Conservation (phyloP, 306 rosid species). For the Notholithocarpus densiflorus region DNA sequence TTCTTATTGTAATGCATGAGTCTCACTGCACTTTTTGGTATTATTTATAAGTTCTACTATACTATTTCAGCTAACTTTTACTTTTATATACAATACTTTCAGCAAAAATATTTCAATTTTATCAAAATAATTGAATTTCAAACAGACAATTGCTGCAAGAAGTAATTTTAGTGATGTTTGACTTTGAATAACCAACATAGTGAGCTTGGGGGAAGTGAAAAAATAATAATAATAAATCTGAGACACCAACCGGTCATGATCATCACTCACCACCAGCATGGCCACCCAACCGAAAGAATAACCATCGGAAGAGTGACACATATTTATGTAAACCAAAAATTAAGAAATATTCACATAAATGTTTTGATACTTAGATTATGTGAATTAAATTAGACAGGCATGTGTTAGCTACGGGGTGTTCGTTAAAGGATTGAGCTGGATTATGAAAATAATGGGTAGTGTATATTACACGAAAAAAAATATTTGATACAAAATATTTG, state of each 20-base stretch:
- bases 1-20: no score
- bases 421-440: no score
- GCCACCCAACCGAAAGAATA: neutral
- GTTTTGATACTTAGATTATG: no score
- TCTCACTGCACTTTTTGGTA: accelerated
- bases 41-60: accelerated
- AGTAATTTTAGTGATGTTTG: no score
- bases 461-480: no score
- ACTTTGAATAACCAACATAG: no score
- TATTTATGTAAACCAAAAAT: neutral
- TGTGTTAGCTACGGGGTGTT: no score
- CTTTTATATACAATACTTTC: accelerated
- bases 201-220: no score
- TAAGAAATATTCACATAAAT: no score
- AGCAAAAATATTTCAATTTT: accelerated
- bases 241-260: neutral
- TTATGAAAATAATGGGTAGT: no score
- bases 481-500: no score
- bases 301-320: neutral
- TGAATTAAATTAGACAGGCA: no score
- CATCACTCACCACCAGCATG: neutral
- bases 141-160: accelerated
- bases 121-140: accelerated
- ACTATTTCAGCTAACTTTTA: accelerated
- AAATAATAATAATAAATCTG: neutral